Evolutionary conservation across 345 rosid genomes (phyloP).

Genomic region (Orychophragmus violaceus): DNA sequence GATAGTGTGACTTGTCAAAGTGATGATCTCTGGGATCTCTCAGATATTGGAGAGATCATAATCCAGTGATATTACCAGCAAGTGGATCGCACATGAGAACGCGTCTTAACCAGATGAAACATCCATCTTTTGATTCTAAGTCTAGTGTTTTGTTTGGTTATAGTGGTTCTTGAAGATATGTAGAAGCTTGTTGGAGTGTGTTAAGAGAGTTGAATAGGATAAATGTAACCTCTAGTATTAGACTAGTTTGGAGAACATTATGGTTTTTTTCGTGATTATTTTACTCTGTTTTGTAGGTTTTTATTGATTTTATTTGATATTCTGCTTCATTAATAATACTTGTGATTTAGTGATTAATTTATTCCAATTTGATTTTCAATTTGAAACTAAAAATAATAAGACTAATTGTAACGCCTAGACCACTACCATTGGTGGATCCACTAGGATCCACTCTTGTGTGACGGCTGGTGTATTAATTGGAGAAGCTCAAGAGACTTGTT

Average conservation of each 20-base stretch:
- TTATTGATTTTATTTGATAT: background rate
- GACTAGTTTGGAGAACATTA: background rate
- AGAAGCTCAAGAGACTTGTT: no score
- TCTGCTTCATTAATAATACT: background rate
- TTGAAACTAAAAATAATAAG: background rate
- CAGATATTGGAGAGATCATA: constrained; percentile 19
- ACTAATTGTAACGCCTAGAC: no score
- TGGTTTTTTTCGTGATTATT: background rate
- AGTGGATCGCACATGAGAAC: constrained; percentile 2
- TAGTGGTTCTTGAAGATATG: background rate
- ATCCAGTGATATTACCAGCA: background rate
- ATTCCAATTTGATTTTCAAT: background rate
- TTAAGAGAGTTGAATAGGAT: background rate
- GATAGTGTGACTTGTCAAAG: constrained; percentile 10
- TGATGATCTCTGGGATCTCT: constrained; percentile 27
- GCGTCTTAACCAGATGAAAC: background rate
- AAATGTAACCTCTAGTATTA: background rate
- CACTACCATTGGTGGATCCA: no score
- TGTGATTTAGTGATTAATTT: background rate
- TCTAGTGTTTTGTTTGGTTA: constrained; percentile 18
- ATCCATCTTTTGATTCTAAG: constrained; percentile 7
- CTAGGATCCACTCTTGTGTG: no score
- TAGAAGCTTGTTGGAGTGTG: background rate
- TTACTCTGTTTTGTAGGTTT: background rate
- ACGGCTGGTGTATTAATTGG: no score